Percentiles rank a stretch among this genome's conserved stretches.
These are phyloP conservation scores for Nephromyces sp. DNA, from an alignment of 169 alveolate genomes.

Conservation along the genomic window DNA sequence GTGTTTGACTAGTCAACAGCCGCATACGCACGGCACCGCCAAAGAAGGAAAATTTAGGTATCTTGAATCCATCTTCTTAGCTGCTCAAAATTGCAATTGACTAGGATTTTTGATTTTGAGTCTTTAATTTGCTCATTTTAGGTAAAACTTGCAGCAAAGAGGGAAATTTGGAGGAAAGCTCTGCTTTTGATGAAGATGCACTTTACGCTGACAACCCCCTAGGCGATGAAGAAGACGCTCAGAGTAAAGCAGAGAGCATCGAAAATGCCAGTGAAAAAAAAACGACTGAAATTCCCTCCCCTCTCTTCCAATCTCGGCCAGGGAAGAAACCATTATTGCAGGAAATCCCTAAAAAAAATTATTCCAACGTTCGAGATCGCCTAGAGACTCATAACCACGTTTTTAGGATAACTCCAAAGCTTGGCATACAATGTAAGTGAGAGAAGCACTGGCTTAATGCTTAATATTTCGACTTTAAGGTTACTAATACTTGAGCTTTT, in stretches of 20 bases:
- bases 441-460: neutral
- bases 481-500: neutral
- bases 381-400: neutral
- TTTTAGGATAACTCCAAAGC: neutral
- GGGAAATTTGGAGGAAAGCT: too few relatives aligned
- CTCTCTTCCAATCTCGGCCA: neutral
- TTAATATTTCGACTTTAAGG: neutral
- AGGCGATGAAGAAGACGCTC: too few relatives aligned
- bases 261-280: neutral
- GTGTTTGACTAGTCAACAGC: too few relatives aligned
- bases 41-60: too few relatives aligned
- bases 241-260: neutral
- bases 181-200: neutral
- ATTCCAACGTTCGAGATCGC: neutral
- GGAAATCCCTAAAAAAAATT: neutral
- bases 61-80: too few relatives aligned
- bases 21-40: too few relatives aligned
- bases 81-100: too few relatives aligned
- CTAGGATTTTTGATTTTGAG: too few relatives aligned
- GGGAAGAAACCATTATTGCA: neutral
- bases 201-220: too few relatives aligned
- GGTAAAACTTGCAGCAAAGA: too few relatives aligned
- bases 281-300: neutral
- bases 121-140: too few relatives aligned
- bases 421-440: neutral